Conservation (phyloP, 441 rosid genomes). For the Mallotus repandus region DNA sequence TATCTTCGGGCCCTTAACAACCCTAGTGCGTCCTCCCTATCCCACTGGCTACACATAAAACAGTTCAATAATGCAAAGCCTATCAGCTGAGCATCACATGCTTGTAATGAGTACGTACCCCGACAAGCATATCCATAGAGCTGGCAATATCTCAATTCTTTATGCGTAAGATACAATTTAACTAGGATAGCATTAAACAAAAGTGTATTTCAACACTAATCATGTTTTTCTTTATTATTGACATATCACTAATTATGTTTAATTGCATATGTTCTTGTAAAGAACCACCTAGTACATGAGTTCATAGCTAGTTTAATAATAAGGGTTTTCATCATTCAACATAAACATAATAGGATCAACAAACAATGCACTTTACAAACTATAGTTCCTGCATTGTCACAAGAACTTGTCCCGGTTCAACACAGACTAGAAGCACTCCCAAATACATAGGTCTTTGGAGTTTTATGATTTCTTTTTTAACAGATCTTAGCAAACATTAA, state of each 20-base stretch:
- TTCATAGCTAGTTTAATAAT: no score
- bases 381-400: conserved; percentile 22
- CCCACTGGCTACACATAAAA: conserved; percentile 9
- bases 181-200: not conserved
- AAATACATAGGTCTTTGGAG: conserved; percentile 25
- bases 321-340: conserved; percentile 23
- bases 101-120: conserved; percentile 17
- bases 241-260: not conserved
- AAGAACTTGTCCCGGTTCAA: conserved; percentile 28
- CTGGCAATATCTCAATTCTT: conserved; percentile 31
- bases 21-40: not conserved
- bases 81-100: conserved; percentile 29
- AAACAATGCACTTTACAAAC: conserved; percentile 47
- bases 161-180: not conserved
- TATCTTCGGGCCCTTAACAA: conserved; percentile 14
- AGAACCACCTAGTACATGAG: no score
- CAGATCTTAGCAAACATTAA: conserved; percentile 25
- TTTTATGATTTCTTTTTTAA: conserved; percentile 17
- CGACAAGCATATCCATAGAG: conserved; percentile 35
- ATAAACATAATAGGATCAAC: conserved; percentile 27
- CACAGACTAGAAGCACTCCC: conserved; percentile 24
- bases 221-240: no score
- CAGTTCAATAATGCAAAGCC: conserved; percentile 30
- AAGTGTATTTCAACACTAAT: not conserved
- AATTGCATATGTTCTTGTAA: not conserved